Percentiles rank a stretch among this genome's conserved stretches.
Conservation (phyloP, 1,284 basidiomycete genomes). For the Melanopsichium pennsylvanicum region DNA sequence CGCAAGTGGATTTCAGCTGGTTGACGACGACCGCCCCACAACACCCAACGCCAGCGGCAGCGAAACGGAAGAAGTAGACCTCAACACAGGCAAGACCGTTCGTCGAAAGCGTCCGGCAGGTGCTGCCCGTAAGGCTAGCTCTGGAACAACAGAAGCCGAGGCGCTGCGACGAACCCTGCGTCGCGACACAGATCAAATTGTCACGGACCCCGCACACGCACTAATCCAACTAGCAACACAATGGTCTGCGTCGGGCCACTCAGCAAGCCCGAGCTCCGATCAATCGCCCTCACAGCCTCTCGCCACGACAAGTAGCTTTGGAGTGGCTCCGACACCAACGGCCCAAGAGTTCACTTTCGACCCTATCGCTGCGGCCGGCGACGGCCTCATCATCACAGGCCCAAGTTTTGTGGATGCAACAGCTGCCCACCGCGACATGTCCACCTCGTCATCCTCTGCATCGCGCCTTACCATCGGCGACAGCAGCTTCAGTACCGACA, state of each 20-base stretch:
- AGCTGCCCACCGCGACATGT: background rate
- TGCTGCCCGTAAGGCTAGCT: conserved; percentile 17
- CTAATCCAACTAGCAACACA: conserved; percentile 29
- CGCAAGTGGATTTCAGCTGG: conserved; percentile 34
- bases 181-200: conserved; percentile 24
- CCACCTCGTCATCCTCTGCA: conserved; percentile 14
- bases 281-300: conserved; percentile 5
- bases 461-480: conserved; percentile 7
- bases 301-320: conserved; percentile 23
- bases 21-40: conserved; percentile 18
- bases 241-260: conserved; percentile 20
- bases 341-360: conserved; percentile 47
- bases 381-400: conserved; percentile 54
- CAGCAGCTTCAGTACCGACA: conserved; percentile 3
- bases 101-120: conserved; percentile 11
- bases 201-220: conserved; percentile 40
- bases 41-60: conserved; percentile 13
- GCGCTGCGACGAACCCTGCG: conserved; percentile 23
- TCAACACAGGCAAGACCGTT: conserved; percentile 34
- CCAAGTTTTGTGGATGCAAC: conserved; percentile 37
- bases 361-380: conserved; percentile 55
- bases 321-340: conserved; percentile 29
- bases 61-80: conserved; percentile 35
- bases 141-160: conserved; percentile 35
- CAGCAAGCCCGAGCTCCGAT: conserved; percentile 6